Percentiles rank a stretch among this genome's conserved stretches.
Evolutionary conservation across 306 rosid genomes (phyloP).

Genomic region (Senna siamea): DNA sequence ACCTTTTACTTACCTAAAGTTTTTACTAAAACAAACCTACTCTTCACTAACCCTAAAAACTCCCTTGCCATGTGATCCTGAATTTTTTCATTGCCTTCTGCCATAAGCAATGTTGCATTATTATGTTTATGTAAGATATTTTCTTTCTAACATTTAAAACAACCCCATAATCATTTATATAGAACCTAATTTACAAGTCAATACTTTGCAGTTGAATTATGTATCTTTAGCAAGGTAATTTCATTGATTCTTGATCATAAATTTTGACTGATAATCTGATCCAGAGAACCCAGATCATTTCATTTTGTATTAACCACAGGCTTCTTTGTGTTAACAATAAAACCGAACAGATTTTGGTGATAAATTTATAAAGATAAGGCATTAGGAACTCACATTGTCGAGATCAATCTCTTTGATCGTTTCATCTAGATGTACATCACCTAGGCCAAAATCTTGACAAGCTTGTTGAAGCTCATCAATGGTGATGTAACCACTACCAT

Average conservation of each 20-base stretch:
- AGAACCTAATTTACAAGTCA: not conserved
- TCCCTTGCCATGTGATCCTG: not conserved
- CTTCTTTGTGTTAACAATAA: not conserved
- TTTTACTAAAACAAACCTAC: not conserved
- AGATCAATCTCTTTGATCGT: conserved; percentile 72
- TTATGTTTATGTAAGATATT: not conserved
- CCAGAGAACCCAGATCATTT: too few species aligned
- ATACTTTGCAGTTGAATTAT: not conserved
- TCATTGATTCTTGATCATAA: not conserved
- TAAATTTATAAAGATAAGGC: not conserved
- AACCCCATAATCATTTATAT: not conserved
- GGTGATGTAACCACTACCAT: conserved; percentile 87
- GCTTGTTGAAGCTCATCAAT: conserved; percentile 89
- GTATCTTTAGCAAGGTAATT: not conserved
- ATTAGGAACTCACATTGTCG: conserved; percentile 68
- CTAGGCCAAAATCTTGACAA: conserved; percentile 74
- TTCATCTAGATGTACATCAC: conserved; percentile 81
- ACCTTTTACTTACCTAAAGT: not conserved
- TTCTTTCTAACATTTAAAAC: not conserved
- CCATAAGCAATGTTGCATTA: not conserved
- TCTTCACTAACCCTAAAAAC: not conserved
- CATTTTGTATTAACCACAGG: too few species aligned
- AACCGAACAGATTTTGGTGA: not conserved
- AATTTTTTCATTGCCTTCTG: not conserved
- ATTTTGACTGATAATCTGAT: not conserved